These are phyloP conservation scores for Rhodotorula sp. DNA, from an alignment of 1,284 basidiomycete species.

Conservation along the genomic window DNA sequence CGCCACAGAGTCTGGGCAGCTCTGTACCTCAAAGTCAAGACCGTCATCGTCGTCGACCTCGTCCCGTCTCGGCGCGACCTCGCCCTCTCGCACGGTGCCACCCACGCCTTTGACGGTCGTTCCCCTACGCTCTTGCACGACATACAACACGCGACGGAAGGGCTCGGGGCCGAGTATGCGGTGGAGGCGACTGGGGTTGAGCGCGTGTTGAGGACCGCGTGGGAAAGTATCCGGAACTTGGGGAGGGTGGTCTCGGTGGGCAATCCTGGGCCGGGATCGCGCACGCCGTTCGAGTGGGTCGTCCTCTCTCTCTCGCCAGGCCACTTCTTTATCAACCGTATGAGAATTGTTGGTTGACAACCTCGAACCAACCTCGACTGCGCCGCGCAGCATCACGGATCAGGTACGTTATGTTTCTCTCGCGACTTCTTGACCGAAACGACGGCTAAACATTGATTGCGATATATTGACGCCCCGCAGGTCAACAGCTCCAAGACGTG, in stretches of 20 bases:
- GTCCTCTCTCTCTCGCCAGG: not conserved
- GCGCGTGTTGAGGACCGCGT: slow-evolving; percentile 16
- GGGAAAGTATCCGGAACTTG: slow-evolving; percentile 9
- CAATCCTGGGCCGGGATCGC: slow-evolving; percentile 28
- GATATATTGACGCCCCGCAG: not conserved
- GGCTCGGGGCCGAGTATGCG: slow-evolving; percentile 19
- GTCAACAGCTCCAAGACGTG: slow-evolving; percentile 23
- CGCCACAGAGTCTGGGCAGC: slow-evolving; percentile 35
- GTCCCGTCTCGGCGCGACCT: slow-evolving; percentile 35
- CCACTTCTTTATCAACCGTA: too few relatives aligned
- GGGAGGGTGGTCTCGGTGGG: slow-evolving; percentile 17
- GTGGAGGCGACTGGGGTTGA: slow-evolving; percentile 26
- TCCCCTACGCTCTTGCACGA: slow-evolving; percentile 7
- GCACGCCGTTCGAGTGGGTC: slow-evolving; percentile 17
- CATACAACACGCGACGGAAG: slow-evolving; percentile 13
- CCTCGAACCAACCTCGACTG: not conserved
- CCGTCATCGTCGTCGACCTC: slow-evolving; percentile 44
- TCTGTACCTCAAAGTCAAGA: slow-evolving; percentile 28
- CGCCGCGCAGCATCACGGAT: not conserved
- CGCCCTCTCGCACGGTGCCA: slow-evolving; percentile 39
- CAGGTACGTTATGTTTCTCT: not conserved
- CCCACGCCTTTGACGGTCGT: slow-evolving; percentile 34
- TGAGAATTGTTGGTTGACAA: too few relatives aligned
- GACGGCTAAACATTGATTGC: too few relatives aligned
- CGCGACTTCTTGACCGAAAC: too few relatives aligned